Evolutionary conservation across 2,329 filamentous ascomycete species (phyloP).

Genomic region (Cladosporium cucumerinum): DNA sequence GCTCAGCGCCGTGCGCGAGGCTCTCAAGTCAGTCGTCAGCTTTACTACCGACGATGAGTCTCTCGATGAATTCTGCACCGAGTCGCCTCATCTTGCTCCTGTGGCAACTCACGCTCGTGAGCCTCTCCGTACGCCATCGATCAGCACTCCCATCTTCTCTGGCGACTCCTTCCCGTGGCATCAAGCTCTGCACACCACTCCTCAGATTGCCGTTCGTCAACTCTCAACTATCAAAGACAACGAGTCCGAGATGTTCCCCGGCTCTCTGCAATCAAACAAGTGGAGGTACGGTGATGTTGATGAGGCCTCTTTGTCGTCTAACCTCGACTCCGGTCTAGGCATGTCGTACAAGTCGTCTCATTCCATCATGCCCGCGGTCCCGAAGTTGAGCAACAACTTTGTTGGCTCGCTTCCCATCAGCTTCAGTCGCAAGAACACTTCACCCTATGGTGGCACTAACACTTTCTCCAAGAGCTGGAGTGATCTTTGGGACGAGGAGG

Average conservation of each 20-base stretch:
- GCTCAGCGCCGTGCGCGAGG: constrained; percentile 70
- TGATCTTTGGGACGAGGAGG: constrained; percentile 95
- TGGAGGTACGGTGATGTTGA: constrained; percentile 74
- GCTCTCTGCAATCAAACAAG: constrained; percentile 62
- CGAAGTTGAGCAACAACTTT: constrained; percentile 60
- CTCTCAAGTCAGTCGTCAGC: constrained; percentile 74
- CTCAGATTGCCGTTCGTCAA: constrained; percentile 69
- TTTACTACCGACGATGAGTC: constrained; percentile 93
- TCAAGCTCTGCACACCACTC: constrained; percentile 77
- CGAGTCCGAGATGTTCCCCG: constrained; percentile 81
- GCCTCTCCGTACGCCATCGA: constrained; percentile 89
- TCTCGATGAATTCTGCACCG: constrained; percentile 86
- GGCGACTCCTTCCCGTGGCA: constrained; percentile 89
- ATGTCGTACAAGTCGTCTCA: constrained; percentile 74
- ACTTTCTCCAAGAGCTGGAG: constrained; percentile 97
- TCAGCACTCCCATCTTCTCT: constrained; percentile 79
- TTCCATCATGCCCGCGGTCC: constrained; percentile 22
- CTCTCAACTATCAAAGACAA: constrained; percentile 81
- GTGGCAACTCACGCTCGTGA: constrained; percentile 79
- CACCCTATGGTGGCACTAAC: constrained; percentile 26
- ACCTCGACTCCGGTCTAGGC: constrained; percentile 77
- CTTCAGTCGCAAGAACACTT: constrained; percentile 59
- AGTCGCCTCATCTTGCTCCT: constrained; percentile 69
- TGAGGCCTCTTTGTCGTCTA: constrained; percentile 78
- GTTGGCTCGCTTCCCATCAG: constrained; percentile 67